Evolutionary conservation across 352 stramenopile genomes (phyloP).

Genomic region (Phytophthora capsici): DNA sequence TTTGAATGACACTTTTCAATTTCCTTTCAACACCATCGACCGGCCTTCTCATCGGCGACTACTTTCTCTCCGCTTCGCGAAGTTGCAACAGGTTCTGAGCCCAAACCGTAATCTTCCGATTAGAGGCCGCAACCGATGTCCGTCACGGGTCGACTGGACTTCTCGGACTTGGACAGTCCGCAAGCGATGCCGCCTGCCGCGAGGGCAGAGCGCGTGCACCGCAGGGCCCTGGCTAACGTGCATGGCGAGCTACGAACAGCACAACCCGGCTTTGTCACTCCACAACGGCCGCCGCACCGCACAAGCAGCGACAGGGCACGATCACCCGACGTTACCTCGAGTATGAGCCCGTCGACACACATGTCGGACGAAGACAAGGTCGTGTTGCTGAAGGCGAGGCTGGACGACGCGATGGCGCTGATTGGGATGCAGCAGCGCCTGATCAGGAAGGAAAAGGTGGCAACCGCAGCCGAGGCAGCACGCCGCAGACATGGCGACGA

Average conservation of each 20-base stretch:
- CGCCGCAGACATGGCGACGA: no score
- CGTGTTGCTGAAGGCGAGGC: background rate
- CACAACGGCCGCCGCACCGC: no score
- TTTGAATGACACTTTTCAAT: background rate
- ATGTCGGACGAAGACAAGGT: background rate
- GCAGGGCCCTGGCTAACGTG: background rate
- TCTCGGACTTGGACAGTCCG: background rate
- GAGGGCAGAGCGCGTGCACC: background rate
- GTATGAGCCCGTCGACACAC: background rate
- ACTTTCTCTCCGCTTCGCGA: background rate
- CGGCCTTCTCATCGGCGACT: background rate
- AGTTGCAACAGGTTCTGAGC: no score
- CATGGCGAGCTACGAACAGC: background rate
- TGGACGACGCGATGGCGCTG: background rate
- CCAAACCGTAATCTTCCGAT: background rate
- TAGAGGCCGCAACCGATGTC: background rate
- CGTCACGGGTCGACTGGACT: background rate
- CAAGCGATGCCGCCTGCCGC: background rate
- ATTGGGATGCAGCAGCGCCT: background rate
- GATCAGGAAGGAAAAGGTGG: background rate
- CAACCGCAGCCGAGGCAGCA: no score
- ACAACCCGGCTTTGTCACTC: background rate
- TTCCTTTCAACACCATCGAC: background rate
- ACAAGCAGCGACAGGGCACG: no score
- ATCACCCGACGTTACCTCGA: background rate